These are phyloP conservation scores for Solanum chilense DNA, from an alignment of 257 asterid genomes.

Conservation along the genomic window DNA sequence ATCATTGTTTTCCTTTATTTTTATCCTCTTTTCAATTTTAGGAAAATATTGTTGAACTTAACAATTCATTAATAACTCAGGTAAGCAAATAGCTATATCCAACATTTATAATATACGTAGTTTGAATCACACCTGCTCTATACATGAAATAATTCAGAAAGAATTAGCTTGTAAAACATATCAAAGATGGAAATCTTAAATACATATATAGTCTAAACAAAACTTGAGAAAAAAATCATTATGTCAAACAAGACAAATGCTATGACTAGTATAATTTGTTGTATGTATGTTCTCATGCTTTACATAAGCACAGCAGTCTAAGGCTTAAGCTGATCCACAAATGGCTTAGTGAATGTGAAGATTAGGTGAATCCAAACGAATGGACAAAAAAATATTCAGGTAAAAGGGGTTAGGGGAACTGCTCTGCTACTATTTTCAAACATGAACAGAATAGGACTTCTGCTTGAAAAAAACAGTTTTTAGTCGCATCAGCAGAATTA, in stretches of 20 bases:
- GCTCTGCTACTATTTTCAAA: not conserved
- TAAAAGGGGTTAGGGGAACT: slow-evolving; percentile 7
- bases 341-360: not conserved
- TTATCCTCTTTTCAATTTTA: too few species aligned
- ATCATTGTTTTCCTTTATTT: too few species aligned
- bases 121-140: too few species aligned
- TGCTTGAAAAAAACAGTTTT: not conserved
- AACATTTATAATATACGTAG: too few species aligned
- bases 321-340: not conserved
- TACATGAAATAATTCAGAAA: not conserved
- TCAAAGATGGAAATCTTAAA: not conserved
- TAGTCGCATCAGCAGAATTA: not conserved
- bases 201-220: not conserved
- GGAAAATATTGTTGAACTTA: too few species aligned
- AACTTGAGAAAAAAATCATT: not conserved
- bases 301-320: not conserved
- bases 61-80: too few species aligned
- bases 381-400: not conserved
- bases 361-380: not conserved
- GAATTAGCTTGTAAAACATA: not conserved
- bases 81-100: too few species aligned
- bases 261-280: not conserved
- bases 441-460: not conserved
- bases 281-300: not conserved
- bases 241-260: not conserved